phyloP scores from a whole-genome alignment of 257 asterid genomes.

The Buddleja alternifolia region DNA sequence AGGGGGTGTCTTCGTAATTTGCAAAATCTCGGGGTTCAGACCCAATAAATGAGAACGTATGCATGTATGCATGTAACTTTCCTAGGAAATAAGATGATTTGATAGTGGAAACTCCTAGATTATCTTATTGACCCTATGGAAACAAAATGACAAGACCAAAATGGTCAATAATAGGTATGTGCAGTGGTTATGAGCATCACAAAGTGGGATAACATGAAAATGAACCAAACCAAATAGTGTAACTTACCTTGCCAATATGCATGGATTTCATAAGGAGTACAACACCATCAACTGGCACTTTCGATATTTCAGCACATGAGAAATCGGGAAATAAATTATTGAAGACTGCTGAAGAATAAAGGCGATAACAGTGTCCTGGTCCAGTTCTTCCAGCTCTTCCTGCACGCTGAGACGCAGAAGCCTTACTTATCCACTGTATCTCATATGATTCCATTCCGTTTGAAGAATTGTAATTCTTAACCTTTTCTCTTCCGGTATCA shows the following conservation, averaged over 20 bases:
- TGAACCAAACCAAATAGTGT: background rate
- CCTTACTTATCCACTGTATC: constrained; percentile 94
- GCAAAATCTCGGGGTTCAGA: too few relatives aligned
- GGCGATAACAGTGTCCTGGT: constrained; percentile 97
- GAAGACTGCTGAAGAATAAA: constrained; percentile 90
- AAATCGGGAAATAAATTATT: constrained; percentile 64
- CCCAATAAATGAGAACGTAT: too few relatives aligned
- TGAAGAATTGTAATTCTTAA: constrained; percentile 72
- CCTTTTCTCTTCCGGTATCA: constrained; percentile 94
- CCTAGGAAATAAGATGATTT: background rate
- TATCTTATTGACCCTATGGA: background rate
- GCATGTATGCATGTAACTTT: too few relatives aligned
- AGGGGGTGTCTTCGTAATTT: too few relatives aligned
- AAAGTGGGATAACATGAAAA: background rate
- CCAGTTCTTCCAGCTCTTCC: constrained; percentile 98
- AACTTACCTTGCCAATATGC: constrained; percentile 79
- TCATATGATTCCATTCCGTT: constrained; percentile 88
- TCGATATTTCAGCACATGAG: constrained; percentile 80
- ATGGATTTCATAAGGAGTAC: constrained; percentile 94
- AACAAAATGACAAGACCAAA: constrained; percentile 2
- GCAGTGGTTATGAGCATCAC: too few relatives aligned
- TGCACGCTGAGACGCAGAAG: constrained; percentile 95
- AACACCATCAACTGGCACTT: constrained; percentile 95
- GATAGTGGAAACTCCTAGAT: background rate
- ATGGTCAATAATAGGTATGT: background rate